These are phyloP conservation scores for Talaromyces funiculosus DNA, from an alignment of 2,329 filamentous ascomycete genomes.

Conservation along the genomic window DNA sequence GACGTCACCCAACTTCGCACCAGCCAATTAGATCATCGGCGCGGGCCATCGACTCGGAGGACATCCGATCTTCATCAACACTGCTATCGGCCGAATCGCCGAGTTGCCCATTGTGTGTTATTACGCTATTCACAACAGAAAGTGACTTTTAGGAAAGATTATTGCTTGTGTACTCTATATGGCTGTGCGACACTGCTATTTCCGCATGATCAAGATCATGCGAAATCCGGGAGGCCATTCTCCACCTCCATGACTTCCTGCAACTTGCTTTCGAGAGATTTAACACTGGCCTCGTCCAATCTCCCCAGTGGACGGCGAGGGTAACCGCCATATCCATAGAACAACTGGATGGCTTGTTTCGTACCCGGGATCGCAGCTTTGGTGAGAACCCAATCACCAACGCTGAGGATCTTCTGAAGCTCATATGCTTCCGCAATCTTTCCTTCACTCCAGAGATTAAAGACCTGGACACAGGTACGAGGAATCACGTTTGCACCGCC, in stretches of 20 bases:
- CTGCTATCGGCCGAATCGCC: neutral
- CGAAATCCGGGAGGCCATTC: conserved; percentile 30
- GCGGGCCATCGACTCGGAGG: neutral
- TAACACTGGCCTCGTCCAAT: conserved; percentile 26
- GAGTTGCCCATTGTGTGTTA: neutral
- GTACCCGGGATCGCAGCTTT: conserved; percentile 80
- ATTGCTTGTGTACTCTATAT: neutral
- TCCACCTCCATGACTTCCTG: conserved; percentile 34
- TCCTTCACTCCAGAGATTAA: conserved; percentile 70
- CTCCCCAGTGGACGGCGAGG: conserved; percentile 57
- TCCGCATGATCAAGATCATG: conserved; percentile 14
- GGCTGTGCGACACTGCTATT: neutral
- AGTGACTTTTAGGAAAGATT: neutral
- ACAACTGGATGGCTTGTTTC: conserved; percentile 75
- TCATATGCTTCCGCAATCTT: conserved; percentile 69
- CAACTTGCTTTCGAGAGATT: conserved; percentile 30
- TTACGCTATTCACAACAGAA: neutral
- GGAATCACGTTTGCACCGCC: conserved; percentile 84
- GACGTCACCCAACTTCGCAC: neutral
- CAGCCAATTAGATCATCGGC: neutral
- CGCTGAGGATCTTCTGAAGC: conserved; percentile 69
- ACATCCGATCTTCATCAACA: neutral
- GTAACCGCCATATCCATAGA: conserved; percentile 77
- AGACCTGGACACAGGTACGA: conserved; percentile 73
- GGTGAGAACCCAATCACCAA: conserved; percentile 78